These are phyloP conservation scores for Lichtheimia hyalospora DNA, from an alignment of 371 early-diverging fungal genomes.

Conservation along the genomic window DNA sequence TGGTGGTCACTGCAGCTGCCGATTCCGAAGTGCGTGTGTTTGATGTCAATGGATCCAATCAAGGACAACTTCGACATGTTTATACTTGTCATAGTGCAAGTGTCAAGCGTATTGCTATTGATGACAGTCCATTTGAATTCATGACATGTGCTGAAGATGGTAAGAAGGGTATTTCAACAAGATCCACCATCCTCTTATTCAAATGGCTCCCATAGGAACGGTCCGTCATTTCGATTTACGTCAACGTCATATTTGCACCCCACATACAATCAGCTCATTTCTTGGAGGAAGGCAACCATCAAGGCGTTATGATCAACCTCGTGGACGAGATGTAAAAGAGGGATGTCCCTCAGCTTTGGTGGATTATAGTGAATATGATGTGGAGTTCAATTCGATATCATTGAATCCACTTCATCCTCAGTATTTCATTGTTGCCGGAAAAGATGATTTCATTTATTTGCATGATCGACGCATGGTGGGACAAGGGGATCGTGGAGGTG, in stretches of 20 bases:
- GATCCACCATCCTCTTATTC: no score
- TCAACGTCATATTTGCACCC: constrained; percentile 37
- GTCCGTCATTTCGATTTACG: constrained; percentile 68
- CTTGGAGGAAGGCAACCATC: constrained; percentile 19
- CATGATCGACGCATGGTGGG: constrained; percentile 63
- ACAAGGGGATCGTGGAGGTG: constrained; percentile 9
- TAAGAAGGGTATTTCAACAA: constrained; percentile 9
- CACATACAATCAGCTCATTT: constrained; percentile 26
- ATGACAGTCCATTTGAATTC: constrained; percentile 53
- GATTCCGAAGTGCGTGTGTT: constrained; percentile 69
- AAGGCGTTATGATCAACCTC: constrained; percentile 17
- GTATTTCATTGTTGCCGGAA: constrained; percentile 65
- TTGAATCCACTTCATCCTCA: constrained; percentile 48
- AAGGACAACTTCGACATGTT: constrained; percentile 19
- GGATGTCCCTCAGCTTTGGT: constrained; percentile 48
- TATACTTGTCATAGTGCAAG: constrained; percentile 58
- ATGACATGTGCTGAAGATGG: constrained; percentile 71
- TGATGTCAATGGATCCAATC: constrained; percentile 38
- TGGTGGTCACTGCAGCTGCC: constrained; percentile 68
- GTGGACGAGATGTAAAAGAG: constrained; percentile 13
- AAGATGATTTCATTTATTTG: constrained; percentile 55
- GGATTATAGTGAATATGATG: constrained; percentile 45
- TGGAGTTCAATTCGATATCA: constrained; percentile 57
- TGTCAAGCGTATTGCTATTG: constrained; percentile 53
- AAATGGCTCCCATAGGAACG: constrained; percentile 32